Percentiles rank a stretch among this genome's conserved stretches.
phyloP scores from a whole-genome alignment of 2,329 filamentous ascomycete species.

The Beauveria varroae region DNA sequence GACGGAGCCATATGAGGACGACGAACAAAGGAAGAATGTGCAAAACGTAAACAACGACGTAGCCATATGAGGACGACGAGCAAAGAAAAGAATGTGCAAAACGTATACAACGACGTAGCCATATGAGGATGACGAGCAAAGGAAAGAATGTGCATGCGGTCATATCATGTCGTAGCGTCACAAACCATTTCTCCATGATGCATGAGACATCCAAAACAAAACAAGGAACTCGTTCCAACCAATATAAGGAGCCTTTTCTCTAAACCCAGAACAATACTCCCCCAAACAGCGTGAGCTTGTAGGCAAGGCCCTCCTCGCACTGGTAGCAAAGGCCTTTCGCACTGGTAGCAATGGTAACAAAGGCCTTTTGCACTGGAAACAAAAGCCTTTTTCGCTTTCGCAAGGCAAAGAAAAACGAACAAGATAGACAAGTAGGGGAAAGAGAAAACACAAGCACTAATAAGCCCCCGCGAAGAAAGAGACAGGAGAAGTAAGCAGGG shows the following conservation, averaged over 20 bases:
- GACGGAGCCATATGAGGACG: background rate
- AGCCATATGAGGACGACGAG: background rate
- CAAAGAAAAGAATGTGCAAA: background rate
- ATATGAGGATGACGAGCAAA: background rate
- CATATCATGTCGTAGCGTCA: background rate
- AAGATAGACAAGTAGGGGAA: too few relatives aligned
- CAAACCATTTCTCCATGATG: background rate
- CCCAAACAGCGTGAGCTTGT: background rate
- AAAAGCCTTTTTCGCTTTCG: too few relatives aligned
- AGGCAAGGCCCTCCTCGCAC: background rate
- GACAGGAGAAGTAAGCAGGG: background rate
- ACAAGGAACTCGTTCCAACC: background rate
- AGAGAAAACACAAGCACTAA: too few relatives aligned
- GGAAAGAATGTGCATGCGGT: background rate
- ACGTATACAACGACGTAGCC: background rate
- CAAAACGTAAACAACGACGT: background rate
- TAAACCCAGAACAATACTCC: background rate
- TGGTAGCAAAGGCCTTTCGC: too few relatives aligned
- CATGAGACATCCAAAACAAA: background rate
- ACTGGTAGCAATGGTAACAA: background rate
- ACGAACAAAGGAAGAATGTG: too few relatives aligned
- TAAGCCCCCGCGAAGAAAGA: too few relatives aligned
- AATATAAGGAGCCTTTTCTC: slow-evolving; percentile 5
- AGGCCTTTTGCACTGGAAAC: too few relatives aligned
- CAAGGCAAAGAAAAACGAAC: too few relatives aligned